A percentile compares a stretch with the other conserved stretches of the same genome.
Evolutionary conservation across 1,139 yeast genomes (phyloP).

Genomic region (Pichia norvegensis): DNA sequence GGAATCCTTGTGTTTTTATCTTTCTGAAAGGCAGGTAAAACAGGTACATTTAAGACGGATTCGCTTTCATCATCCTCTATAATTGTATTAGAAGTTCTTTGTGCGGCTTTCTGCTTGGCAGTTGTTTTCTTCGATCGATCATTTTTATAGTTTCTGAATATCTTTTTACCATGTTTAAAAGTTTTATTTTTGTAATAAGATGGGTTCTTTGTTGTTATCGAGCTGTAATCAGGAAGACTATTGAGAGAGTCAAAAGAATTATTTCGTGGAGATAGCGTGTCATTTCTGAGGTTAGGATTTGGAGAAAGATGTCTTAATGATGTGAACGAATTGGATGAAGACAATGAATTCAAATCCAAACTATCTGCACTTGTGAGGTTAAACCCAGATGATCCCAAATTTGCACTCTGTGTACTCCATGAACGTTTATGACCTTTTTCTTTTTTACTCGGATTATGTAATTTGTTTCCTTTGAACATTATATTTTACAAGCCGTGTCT

Average conservation of each 20-base stretch:
- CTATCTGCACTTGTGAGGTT: neutral
- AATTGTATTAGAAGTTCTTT: constrained; percentile 14
- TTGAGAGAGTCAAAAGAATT: constrained; percentile 9
- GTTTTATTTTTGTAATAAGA: neutral
- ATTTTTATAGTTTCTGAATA: constrained; percentile 1
- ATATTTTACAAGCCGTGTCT: too few relatives aligned
- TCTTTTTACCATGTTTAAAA: constrained; percentile 1
- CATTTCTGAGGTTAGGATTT: neutral
- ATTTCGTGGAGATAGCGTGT: neutral
- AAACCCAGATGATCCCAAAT: neutral
- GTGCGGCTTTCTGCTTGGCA: constrained; percentile 2
- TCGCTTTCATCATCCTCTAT: constrained; percentile 23
- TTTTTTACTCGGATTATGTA: neutral
- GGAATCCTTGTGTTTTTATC: neutral
- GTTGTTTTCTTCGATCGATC: constrained; percentile 3
- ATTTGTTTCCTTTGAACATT: neutral
- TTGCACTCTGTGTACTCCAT: neutral
- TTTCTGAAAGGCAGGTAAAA: constrained; percentile 14
- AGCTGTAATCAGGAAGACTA: constrained; percentile 6
- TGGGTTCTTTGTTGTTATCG: neutral
- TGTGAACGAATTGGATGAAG: constrained; percentile 3
- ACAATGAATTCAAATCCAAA: constrained; percentile 4
- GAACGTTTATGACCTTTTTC: neutral
- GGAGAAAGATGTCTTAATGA: constrained; percentile 2
- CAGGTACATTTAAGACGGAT: constrained; percentile 13